A percentile compares a stretch with the other conserved stretches of the same genome.
Conservation (phyloP, 805 yeast genomes). For the Starmerella asiatica region DNA sequence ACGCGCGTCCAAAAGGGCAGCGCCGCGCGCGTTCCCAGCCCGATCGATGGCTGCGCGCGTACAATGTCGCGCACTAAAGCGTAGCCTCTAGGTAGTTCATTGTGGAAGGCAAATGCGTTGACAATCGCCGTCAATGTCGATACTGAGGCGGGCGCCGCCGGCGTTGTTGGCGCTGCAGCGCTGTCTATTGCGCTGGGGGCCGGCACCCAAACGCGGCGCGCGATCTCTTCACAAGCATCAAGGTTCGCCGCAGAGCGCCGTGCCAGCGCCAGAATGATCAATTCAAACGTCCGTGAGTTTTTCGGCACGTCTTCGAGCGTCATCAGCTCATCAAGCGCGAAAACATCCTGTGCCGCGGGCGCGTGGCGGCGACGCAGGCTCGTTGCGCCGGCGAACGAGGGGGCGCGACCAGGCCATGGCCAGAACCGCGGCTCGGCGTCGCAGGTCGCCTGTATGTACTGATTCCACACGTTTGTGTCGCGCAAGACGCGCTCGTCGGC, state of each 20-base stretch:
- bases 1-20: constrained; percentile 19
- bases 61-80: constrained; percentile 13
- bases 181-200: background rate
- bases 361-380: background rate
- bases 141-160: constrained; percentile 3
- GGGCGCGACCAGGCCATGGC: constrained; percentile 17
- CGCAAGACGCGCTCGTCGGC: constrained; percentile 12
- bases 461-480: constrained; percentile 26
- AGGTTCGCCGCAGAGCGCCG: constrained; percentile 17
- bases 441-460: constrained; percentile 25
- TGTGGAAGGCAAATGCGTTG: constrained; percentile 22
- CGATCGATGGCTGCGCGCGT: constrained; percentile 11
- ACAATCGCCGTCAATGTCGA: constrained; percentile 21
- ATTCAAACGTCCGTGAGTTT: constrained; percentile 26
- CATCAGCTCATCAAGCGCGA: constrained; percentile 9
- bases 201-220: constrained; percentile 23
- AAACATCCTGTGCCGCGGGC: background rate
- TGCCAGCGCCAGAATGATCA: constrained; percentile 24
- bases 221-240: constrained; percentile 15
- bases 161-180: constrained; percentile 2
- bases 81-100: constrained; percentile 19
- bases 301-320: constrained; percentile 22
- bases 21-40: constrained; percentile 14
- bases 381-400: constrained; percentile 1
- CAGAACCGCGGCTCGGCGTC: constrained; percentile 23